A percentile compares a stretch with the other conserved stretches of the same genome.
Evolutionary conservation across 1,284 basidiomycete species (phyloP).

Genomic region (Leccinum subrobustum): DNA sequence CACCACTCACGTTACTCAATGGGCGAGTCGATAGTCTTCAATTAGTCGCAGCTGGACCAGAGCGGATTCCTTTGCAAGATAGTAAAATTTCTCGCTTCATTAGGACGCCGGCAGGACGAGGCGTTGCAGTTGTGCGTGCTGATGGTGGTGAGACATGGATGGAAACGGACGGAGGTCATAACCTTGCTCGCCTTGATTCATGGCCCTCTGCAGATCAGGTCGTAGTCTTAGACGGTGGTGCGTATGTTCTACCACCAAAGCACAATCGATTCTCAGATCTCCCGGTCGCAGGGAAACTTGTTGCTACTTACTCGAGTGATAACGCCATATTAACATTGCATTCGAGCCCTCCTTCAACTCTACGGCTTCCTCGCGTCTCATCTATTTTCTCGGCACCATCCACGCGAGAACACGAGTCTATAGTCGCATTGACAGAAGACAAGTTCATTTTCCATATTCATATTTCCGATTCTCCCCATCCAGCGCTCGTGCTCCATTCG

Average conservation of each 20-base stretch:
- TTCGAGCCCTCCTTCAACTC: conserved; percentile 42
- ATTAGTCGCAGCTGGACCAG: conserved; percentile 38
- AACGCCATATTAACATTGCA: conserved; percentile 49
- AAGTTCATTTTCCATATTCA: conserved; percentile 54
- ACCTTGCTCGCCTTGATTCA: conserved; percentile 42
- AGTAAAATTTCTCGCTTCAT: conserved; percentile 58
- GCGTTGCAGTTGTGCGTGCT: conserved; percentile 61
- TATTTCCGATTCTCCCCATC: conserved; percentile 32
- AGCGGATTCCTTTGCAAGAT: conserved; percentile 46
- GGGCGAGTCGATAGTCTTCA: conserved; percentile 52
- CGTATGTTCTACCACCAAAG: conserved; percentile 21
- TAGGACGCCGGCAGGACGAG: conserved; percentile 73
- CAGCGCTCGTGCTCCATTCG: conserved; percentile 42
- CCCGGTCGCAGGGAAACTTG: conserved; percentile 29
- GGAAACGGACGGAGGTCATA: conserved; percentile 44
- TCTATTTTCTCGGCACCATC: conserved; percentile 66
- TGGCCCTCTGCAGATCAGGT: conserved; percentile 62
- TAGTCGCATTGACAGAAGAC: conserved; percentile 60
- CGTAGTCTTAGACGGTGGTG: conserved; percentile 65
- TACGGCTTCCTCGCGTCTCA: conserved; percentile 51
- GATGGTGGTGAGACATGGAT: conserved; percentile 65
- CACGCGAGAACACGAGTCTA: conserved; percentile 46
- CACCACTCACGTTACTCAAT: conserved; percentile 58
- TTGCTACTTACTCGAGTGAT: conserved; percentile 40
- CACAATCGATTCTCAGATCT: not conserved